These are phyloP conservation scores for Rugonectria rugulosa DNA, from an alignment of 2,329 filamentous ascomycete species.

Conservation along the genomic window DNA sequence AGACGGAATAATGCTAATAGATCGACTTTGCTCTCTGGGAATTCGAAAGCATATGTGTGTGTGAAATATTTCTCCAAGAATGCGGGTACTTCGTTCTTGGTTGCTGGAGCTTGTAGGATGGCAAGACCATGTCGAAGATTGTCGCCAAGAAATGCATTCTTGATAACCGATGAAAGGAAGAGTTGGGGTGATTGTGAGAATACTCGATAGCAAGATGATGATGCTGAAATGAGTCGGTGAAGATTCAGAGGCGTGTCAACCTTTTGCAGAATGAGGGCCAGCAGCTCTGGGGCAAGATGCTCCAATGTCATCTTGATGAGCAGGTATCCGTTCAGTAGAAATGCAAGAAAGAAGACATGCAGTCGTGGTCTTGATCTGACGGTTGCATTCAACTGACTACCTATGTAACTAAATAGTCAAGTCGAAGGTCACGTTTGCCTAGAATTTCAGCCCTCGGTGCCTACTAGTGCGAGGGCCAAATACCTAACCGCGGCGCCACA, in stretches of 20 bases:
- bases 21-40: neutral
- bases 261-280: neutral
- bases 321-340: too few species aligned
- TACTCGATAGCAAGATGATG: neutral
- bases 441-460: too few species aligned
- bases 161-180: neutral
- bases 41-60: neutral
- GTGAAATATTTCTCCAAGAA: neutral
- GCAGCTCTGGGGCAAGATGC: neutral
- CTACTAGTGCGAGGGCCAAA: too few species aligned
- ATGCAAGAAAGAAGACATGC: too few species aligned
- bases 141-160: neutral
- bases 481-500: too few species aligned
- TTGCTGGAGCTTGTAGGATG: neutral
- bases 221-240: constrained; percentile 1
- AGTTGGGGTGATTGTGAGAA: neutral
- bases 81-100: neutral
- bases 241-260: constrained; percentile 14
- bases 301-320: neutral
- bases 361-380: too few species aligned
- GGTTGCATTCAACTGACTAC: too few species aligned
- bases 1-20: neutral
- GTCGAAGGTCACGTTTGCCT: too few species aligned
- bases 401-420: too few species aligned
- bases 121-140: constrained; percentile 2